Evolutionary conservation across 2,329 filamentous ascomycete genomes (phyloP), one percentile per base, ranked within the genome.

Genomic region (Tolypocladium pustulatum): DNA sequence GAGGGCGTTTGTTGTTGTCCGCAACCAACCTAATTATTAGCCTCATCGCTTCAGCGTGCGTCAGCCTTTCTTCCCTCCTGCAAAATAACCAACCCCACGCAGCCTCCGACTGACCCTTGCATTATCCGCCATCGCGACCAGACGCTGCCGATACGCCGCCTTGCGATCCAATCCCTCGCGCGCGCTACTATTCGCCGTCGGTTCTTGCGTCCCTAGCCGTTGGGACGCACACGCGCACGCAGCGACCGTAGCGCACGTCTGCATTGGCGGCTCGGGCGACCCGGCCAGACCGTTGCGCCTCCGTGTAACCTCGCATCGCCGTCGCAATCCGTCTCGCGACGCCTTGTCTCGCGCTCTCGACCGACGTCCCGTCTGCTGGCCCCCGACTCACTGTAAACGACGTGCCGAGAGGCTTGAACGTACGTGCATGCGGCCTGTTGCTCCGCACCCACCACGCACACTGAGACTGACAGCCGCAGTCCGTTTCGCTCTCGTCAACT

Each of bases 21-120:
- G 25, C 37, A 55, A 8, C 37, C 8, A 53, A 22, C 20, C 30
- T 22, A 22, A 20, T 53, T 36, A 55, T 55, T 57, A 58, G 61
- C 59, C 57, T 62, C 57, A 22, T 32, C 54, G 15, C 37, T 15
- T 20, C 54, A 41, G 40, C 37, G 27, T 43, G 27, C 54, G 55
- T 55, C 59, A 62, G 61, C 61, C 59, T 62, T 62, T 57, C 60
- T 58, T 58, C 54, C 53, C 58, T 62, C 61, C 53, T 61, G 61
- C 61, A 61, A 61, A 52, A 57, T 40, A 53, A 36, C 49, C 49
- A 57, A 61, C 60, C 54, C 51, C 54, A 38, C 20, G 40, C 57
- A 52, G 38, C 37, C 56, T 37, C 54, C 55, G 59, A 57, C 59
- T 51, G 59, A 60, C 61, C 61, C 54, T 59, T 59, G 43, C 60